phyloP scores from a whole-genome alignment of 2,329 filamentous ascomycete genomes.

The Beauveria bassiana region DNA sequence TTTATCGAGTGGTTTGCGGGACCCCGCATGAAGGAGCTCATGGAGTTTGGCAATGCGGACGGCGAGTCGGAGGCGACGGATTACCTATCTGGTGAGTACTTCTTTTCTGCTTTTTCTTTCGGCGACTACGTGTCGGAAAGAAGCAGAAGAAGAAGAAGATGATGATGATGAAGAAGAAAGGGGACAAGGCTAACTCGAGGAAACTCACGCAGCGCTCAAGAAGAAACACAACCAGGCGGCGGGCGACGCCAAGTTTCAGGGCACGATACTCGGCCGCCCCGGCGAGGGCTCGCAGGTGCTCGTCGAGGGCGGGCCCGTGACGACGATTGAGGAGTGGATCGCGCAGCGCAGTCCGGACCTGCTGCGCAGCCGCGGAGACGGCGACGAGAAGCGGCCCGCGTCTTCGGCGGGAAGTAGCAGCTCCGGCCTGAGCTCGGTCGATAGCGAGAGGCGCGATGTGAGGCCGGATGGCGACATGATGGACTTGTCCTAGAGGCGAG shows the following conservation, averaged over 20 bases:
- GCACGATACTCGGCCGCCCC: slow-evolving; percentile 71
- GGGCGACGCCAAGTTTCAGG: slow-evolving; percentile 78
- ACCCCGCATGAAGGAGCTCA: slow-evolving; percentile 68
- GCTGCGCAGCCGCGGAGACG: neutral
- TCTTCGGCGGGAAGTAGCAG: slow-evolving; percentile 34
- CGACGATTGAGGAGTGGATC: slow-evolving; percentile 31
- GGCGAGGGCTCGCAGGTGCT: slow-evolving; percentile 64
- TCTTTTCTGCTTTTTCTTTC: neutral
- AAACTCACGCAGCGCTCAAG: slow-evolving; percentile 57
- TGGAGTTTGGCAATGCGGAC: slow-evolving; percentile 69
- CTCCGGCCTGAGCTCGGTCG: slow-evolving; percentile 50
- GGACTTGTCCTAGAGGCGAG: slow-evolving; percentile 3
- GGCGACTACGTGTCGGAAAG: neutral
- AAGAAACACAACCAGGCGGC: slow-evolving; percentile 88
- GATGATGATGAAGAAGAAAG: neutral
- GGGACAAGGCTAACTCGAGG: neutral
- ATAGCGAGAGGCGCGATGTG: slow-evolving; percentile 15
- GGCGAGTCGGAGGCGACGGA: slow-evolving; percentile 57
- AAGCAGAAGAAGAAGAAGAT: too few species aligned
- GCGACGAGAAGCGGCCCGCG: neutral
- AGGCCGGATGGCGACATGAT: neutral
- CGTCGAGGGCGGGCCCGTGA: slow-evolving; percentile 62
- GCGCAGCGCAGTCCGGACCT: slow-evolving; percentile 19
- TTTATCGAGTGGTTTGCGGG: slow-evolving; percentile 77
- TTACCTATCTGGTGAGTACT: slow-evolving; percentile 59